These are phyloP conservation scores for Amorphotheca resinae DNA, from an alignment of 495 filamentous ascomycete genomes.

Conservation along the genomic window DNA sequence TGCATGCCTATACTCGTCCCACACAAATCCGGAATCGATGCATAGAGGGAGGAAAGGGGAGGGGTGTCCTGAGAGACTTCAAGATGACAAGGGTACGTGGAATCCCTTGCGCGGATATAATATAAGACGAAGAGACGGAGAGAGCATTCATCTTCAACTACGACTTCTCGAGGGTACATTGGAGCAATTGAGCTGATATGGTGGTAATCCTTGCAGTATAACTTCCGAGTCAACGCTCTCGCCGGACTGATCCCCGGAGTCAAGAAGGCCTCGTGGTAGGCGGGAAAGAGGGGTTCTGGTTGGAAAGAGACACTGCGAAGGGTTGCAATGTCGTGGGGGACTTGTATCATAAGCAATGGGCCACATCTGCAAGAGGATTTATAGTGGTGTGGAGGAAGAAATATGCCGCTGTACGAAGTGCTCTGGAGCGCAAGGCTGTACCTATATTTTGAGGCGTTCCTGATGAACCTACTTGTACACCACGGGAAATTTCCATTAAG, in stretches of 20 bases:
- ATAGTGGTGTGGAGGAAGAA: no score
- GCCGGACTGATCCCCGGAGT: slow-evolving; percentile 86
- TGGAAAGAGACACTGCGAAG: background rate
- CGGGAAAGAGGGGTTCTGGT: background rate
- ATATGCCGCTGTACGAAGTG: background rate
- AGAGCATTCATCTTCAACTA: background rate
- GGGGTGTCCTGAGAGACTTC: slow-evolving; percentile 82
- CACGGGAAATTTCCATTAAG: background rate
- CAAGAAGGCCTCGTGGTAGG: slow-evolving; percentile 86
- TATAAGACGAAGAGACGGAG: background rate
- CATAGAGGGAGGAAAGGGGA: slow-evolving; percentile 71
- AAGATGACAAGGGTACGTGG: slow-evolving; percentile 73
- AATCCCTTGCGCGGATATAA: background rate
- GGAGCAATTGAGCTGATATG: background rate
- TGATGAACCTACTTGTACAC: background rate
- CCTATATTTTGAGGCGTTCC: background rate
- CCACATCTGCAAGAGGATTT: no score
- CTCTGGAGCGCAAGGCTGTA: background rate
- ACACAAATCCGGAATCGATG: slow-evolving; percentile 93
- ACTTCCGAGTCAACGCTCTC: slow-evolving; percentile 81
- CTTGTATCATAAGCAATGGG: no score
- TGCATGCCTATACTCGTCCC: slow-evolving; percentile 85
- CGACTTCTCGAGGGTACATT: background rate
- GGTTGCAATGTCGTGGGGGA: background rate
- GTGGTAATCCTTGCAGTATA: slow-evolving; percentile 43